phyloP scores from a whole-genome alignment of 2,329 filamentous ascomycete genomes.

The Hysterium pulicare region DNA sequence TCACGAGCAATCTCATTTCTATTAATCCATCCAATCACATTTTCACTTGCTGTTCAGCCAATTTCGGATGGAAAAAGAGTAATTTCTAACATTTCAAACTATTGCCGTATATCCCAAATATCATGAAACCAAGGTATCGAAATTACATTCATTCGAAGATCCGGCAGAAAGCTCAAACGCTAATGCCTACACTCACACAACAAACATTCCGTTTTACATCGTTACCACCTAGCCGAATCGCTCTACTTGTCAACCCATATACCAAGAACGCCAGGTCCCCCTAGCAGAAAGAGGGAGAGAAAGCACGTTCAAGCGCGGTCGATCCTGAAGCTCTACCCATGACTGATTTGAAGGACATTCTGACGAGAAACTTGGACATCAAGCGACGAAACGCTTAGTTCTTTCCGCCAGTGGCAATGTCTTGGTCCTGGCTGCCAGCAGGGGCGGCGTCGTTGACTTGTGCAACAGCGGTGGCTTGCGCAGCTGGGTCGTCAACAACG shows the following conservation, averaged over 20 bases:
- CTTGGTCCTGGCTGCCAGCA: not conserved
- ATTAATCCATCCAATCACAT: too few relatives aligned
- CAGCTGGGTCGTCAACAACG: conserved; percentile 2
- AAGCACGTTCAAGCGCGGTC: too few relatives aligned
- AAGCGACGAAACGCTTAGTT: too few relatives aligned
- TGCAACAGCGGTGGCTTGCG: not conserved
- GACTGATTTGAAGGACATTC: too few relatives aligned
- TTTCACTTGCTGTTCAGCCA: too few relatives aligned
- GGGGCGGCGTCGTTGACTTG: not conserved
- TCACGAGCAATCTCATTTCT: too few relatives aligned
- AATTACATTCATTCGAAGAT: conserved; percentile 1
- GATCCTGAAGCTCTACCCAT: too few relatives aligned
- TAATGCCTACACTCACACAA: too few relatives aligned
- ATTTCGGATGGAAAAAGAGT: too few relatives aligned
- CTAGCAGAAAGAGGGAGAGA: not conserved
- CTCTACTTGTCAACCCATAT: not conserved
- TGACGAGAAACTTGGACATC: too few relatives aligned
- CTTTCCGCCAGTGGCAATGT: not conserved
- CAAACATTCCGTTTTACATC: too few relatives aligned
- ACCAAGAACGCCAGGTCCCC: conserved; percentile 4
- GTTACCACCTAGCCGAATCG: not conserved
- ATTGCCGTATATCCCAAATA: not conserved
- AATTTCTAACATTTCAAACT: conserved; percentile 1
- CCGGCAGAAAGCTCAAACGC: not conserved
- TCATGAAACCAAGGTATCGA: not conserved